phyloP scores from a whole-genome alignment of 352 stramenopile species.

The Thraustochytrium striatum region DNA sequence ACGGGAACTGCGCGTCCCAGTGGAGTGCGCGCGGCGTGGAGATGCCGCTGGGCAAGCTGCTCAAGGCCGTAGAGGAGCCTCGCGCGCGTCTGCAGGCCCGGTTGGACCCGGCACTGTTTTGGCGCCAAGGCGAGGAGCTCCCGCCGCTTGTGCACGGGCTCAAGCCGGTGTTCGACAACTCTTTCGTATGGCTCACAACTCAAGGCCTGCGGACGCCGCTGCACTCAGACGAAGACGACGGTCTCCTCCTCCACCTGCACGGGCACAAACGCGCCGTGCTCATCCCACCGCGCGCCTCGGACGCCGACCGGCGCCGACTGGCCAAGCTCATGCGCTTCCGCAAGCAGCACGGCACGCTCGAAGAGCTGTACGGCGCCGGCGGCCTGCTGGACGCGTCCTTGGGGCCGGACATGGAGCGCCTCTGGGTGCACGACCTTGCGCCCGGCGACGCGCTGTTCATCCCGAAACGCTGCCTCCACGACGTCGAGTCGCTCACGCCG shows the following conservation, averaged over 20 bases:
- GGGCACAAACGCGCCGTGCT: conserved; percentile 29
- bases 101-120: conserved; percentile 25
- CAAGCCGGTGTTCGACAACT: conserved; percentile 34
- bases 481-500: conserved; percentile 23
- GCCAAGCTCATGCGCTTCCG: conserved; percentile 4
- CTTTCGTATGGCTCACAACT: conserved; percentile 38
- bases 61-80: neutral
- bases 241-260: conserved; percentile 35
- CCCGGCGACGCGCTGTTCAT: conserved; percentile 45
- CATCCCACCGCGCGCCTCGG: conserved; percentile 2
- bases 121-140: neutral
- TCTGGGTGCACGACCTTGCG: conserved; percentile 27
- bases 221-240: conserved; percentile 41
- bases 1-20: conserved; percentile 24
- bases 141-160: neutral
- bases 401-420: neutral
- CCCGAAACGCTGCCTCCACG: conserved; percentile 46
- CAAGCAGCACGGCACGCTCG: neutral
- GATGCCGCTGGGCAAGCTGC: neutral
- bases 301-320: neutral
- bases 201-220: conserved; percentile 29
- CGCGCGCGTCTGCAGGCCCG: neutral
- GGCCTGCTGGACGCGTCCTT: neutral
- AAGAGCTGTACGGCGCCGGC: conserved; percentile 10
- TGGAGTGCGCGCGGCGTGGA: neutral